These are phyloP conservation scores for Colletotrichum falcatum DNA, from an alignment of 2,329 filamentous ascomycete species.

Conservation along the genomic window DNA sequence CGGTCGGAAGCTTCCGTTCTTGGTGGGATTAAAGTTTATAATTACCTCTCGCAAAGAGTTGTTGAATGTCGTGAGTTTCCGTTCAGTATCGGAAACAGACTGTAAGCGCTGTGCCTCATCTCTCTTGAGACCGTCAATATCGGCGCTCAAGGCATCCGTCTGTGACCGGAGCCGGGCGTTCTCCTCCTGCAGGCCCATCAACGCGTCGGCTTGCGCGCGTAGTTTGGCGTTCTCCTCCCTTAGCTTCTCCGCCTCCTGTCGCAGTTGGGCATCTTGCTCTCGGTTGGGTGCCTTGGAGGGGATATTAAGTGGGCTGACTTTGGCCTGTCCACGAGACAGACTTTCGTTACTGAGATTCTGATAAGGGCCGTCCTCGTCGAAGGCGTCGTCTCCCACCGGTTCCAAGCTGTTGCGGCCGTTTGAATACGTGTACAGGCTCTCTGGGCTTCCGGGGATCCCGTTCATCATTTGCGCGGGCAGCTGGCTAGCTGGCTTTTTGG, in stretches of 20 bases:
- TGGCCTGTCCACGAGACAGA: constrained; percentile 49
- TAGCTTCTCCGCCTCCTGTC: constrained; percentile 60
- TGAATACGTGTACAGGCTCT: constrained; percentile 79
- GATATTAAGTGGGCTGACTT: constrained; percentile 65
- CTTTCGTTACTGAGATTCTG: constrained; percentile 62
- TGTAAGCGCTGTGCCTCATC: constrained; percentile 56
- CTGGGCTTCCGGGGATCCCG: constrained; percentile 79
- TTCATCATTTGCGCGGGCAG: constrained; percentile 54
- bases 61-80: constrained; percentile 76
- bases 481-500: constrained; percentile 64
- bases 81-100: constrained; percentile 71
- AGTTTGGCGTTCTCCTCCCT: constrained; percentile 60
- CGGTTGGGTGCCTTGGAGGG: constrained; percentile 69
- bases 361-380: constrained; percentile 84
- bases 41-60: constrained; percentile 75
- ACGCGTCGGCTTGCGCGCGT: constrained; percentile 48
- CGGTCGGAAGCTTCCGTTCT: constrained; percentile 60
- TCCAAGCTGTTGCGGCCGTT: constrained; percentile 71
- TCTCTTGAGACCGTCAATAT: constrained; percentile 52
- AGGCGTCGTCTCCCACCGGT: constrained; percentile 67
- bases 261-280: constrained; percentile 64
- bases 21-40: constrained; percentile 69
- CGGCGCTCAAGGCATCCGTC: constrained; percentile 49
- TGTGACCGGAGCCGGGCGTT: constrained; percentile 49
- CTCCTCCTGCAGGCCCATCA: constrained; percentile 49